These are phyloP conservation scores for Phytopythium oedochilum DNA, from an alignment of 352 stramenopile species.

Conservation along the genomic window DNA sequence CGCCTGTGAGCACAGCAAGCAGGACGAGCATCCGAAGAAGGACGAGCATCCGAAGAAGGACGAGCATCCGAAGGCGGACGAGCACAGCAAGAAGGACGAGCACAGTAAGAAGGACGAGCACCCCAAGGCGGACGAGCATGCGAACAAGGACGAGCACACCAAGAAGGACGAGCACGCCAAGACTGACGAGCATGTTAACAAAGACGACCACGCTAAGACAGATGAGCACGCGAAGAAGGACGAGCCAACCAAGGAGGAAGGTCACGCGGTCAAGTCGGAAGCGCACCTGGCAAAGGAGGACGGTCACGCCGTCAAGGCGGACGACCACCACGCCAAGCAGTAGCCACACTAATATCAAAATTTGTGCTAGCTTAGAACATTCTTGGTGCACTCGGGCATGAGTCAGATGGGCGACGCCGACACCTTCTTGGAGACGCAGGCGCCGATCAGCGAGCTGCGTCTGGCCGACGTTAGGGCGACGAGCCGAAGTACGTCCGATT, in stretches of 20 bases:
- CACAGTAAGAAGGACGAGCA: constrained; percentile 2
- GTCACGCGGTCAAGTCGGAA: constrained; percentile 2
- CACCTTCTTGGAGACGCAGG: too few species aligned
- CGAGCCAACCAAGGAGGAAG: not conserved
- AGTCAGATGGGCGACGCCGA: too few species aligned
- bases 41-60: constrained; percentile 6
- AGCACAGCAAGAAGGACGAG: constrained; percentile 9
- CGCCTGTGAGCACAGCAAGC: constrained; percentile 2
- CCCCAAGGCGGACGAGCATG: constrained; percentile 4
- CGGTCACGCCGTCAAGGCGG: constrained; percentile 6
- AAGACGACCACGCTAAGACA: too few species aligned
- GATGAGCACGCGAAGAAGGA: too few species aligned
- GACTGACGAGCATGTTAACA: not conserved
- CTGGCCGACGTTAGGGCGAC: too few species aligned
- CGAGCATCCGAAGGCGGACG: constrained; percentile 3
- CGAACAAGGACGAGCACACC: constrained; percentile 8
- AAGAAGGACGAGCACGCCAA: constrained; percentile 9
- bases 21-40: constrained; percentile 1
- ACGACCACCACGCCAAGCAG: constrained; percentile 3
- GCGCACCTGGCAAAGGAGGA: constrained; percentile 7
- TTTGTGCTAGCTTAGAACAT: too few species aligned
- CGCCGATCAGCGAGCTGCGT: too few species aligned
- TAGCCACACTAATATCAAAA: too few species aligned
- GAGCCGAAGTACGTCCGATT: too few species aligned
- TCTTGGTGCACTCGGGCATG: too few species aligned